Evolutionary conservation across 2,329 filamentous ascomycete genomes (phyloP).

Genomic region (Diaporthe vaccinii): DNA sequence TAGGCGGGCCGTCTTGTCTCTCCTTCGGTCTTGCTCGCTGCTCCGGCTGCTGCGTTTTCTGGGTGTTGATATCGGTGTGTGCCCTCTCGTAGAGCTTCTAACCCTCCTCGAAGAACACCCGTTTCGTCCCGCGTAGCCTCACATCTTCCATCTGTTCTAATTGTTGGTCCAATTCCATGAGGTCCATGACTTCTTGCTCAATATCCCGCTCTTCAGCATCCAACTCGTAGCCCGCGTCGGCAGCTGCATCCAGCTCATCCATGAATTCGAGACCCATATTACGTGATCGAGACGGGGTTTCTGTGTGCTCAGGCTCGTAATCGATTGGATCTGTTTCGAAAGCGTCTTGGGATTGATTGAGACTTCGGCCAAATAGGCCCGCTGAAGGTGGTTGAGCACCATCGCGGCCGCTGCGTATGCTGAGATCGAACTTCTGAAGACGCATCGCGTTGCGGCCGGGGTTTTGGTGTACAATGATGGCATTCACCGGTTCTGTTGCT

Average conservation of each 20-base stretch:
- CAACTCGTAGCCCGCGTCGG: slow-evolving; percentile 64
- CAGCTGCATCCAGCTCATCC: slow-evolving; percentile 65
- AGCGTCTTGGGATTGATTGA: slow-evolving; percentile 33
- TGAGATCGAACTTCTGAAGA: slow-evolving; percentile 63
- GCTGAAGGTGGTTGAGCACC: slow-evolving; percentile 48
- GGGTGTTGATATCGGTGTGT: slow-evolving; percentile 38
- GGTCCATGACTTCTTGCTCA: slow-evolving; percentile 73
- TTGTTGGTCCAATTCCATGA: slow-evolving; percentile 75
- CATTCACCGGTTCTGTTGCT: slow-evolving; percentile 58
- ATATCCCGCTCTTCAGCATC: slow-evolving; percentile 64
- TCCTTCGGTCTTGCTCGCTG: not conserved
- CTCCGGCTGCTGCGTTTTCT: not conserved
- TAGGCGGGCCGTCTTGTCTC: not conserved
- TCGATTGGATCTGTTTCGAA: slow-evolving; percentile 25
- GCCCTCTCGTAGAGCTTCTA: slow-evolving; percentile 42
- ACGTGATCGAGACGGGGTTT: slow-evolving; percentile 42
- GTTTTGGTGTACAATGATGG: slow-evolving; percentile 69
- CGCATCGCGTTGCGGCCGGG: slow-evolving; percentile 56
- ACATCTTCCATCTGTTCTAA: slow-evolving; percentile 68
- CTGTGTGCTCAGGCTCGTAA: slow-evolving; percentile 16
- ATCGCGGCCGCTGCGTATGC: slow-evolving; percentile 53
- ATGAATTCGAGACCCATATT: slow-evolving; percentile 62
- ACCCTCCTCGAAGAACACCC: slow-evolving; percentile 65
- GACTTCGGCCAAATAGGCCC: slow-evolving; percentile 31
- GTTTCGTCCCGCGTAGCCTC: slow-evolving; percentile 62